Percentiles rank a stretch among this genome's conserved stretches.
Evolutionary conservation across 2,329 filamentous ascomycete genomes (phyloP).

Genomic region (Dryadomyces quercivorus): DNA sequence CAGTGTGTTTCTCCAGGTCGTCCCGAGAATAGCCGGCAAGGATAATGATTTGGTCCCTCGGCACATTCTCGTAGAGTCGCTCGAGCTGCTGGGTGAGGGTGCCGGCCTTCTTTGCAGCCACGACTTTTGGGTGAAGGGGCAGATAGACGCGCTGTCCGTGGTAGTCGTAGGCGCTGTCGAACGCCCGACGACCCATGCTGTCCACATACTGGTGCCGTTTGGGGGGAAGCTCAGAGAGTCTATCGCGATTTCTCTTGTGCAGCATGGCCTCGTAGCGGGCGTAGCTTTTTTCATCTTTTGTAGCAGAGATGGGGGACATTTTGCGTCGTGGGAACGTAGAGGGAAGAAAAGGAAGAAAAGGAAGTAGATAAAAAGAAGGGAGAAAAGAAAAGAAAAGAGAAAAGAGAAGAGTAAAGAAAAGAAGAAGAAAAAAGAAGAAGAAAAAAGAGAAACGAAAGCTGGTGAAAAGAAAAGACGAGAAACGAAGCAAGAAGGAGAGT

Average conservation of each 20-base stretch:
- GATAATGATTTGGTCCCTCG: neutral
- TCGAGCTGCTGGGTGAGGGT: neutral
- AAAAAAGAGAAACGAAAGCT: neutral
- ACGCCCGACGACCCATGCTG: neutral
- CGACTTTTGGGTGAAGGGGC: slow-evolving; percentile 4
- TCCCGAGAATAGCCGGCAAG: neutral
- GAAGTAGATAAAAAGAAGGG: neutral
- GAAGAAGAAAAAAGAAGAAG: neutral
- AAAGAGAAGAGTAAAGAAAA: neutral
- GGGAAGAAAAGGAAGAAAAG: neutral
- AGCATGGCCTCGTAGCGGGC: neutral
- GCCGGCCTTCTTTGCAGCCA: slow-evolving; percentile 1
- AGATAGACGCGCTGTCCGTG: neutral
- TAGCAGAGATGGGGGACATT: neutral
- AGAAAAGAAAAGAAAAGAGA: neutral
- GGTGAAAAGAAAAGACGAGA: neutral
- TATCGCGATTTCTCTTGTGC: neutral
- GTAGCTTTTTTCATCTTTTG: neutral
- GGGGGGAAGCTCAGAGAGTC: neutral
- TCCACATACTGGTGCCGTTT: slow-evolving; percentile 1
- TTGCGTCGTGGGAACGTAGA: neutral
- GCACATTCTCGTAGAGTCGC: slow-evolving; percentile 4
- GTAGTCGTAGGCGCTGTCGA: neutral
- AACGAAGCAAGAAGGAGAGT: neutral
- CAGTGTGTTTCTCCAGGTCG: neutral